A percentile compares a stretch with the other conserved stretches of the same genome.
phyloP scores from a whole-genome alignment of 495 filamentous ascomycete species.

The Saxophila tyrrhenica region DNA sequence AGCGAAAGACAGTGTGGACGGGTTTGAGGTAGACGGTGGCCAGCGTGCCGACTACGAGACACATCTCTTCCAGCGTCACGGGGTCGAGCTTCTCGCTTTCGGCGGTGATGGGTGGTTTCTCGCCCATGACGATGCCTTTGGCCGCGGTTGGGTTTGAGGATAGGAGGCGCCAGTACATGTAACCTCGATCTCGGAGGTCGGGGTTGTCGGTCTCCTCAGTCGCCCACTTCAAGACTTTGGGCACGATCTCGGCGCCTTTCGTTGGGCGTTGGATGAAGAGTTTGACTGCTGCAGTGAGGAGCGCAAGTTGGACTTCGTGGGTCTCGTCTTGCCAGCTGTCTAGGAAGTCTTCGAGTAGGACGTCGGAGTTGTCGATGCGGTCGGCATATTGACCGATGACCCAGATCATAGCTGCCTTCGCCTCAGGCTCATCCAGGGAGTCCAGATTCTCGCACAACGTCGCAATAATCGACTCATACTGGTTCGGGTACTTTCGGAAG shows the following conservation, averaged over 20 bases:
- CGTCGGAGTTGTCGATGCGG: slow-evolving; percentile 91
- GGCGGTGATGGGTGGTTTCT: slow-evolving; percentile 92
- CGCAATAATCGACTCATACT: slow-evolving; percentile 94
- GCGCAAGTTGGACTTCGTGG: slow-evolving; percentile 85
- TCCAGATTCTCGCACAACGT: slow-evolving; percentile 94
- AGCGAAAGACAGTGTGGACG: slow-evolving; percentile 93
- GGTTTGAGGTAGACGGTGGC: slow-evolving; percentile 97
- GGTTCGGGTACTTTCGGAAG: slow-evolving; percentile 96
- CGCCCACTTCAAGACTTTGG: slow-evolving; percentile 95
- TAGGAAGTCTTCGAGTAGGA: slow-evolving; percentile 86
- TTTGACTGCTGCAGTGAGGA: slow-evolving; percentile 94
- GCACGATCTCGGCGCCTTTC: slow-evolving; percentile 86
- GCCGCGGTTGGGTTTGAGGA: slow-evolving; percentile 86
- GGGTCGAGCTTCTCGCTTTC: slow-evolving; percentile 92
- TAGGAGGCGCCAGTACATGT: slow-evolving; percentile 98
- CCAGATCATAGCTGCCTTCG: slow-evolving; percentile 99
- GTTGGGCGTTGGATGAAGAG: slow-evolving; percentile 95
- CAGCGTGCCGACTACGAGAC: slow-evolving; percentile 87
- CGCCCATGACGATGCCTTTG: slow-evolving; percentile 85
- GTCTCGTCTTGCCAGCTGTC: slow-evolving; percentile 89
- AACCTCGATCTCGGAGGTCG: slow-evolving; percentile 86
- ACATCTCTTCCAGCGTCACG: slow-evolving; percentile 88
- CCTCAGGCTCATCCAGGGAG: slow-evolving; percentile 95
- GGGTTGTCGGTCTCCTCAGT: slow-evolving; percentile 98
- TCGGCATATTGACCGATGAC: slow-evolving; percentile 97